Evolutionary conservation across 331 rosid genomes (phyloP), one percentile per base, ranked within the genome.

Genomic region (Pyracantha coccinea): DNA sequence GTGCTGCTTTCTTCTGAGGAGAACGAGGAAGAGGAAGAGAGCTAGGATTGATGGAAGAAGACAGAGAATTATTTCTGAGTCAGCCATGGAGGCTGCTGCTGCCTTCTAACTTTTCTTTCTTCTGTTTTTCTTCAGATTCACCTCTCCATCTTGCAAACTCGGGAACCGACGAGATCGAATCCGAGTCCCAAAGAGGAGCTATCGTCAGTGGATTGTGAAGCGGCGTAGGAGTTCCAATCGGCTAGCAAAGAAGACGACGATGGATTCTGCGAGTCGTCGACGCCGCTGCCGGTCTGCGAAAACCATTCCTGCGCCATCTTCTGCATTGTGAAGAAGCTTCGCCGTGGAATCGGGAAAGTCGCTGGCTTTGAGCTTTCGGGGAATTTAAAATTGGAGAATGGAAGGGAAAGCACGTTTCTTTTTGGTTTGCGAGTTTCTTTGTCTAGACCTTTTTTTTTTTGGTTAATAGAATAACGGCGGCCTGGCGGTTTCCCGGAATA

Each of bases 301-400:
- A 93, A 91, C 98, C 98, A 93, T 27, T 87, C 96, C 81, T 92
- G 98, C 24, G 92, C 89, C 98, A 85, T 90, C 76, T 88, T 88
- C 86, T 89, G 96, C 97, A 92, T 87, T 21, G 66, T 32, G 20
- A 50, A 50, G 55, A 50, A 6, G 9, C 55, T 14, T 20, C 11
- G 4, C 66, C 67, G 66, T 73, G 67, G 38, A 25, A 32, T 80
- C 72, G 62, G 61, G 76, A 75, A 76, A 69, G 60, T 29, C 11
- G 11, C 21, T 5, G 10, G 63, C 66, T 58, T 24, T n/a, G 50
- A 59, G 45, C 66, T 32, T 32, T 66, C 24, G 28, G 38, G 1
- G 16, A 4, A 71, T 71, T 71, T 32, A n/a, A 54, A 72, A 14
- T 64, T 15, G n/a, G n/a, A 25, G 29, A 38, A 31, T 32, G 21